Conservation (phyloP, 495 filamentous ascomycete species). For the Podospora sp. region DNA sequence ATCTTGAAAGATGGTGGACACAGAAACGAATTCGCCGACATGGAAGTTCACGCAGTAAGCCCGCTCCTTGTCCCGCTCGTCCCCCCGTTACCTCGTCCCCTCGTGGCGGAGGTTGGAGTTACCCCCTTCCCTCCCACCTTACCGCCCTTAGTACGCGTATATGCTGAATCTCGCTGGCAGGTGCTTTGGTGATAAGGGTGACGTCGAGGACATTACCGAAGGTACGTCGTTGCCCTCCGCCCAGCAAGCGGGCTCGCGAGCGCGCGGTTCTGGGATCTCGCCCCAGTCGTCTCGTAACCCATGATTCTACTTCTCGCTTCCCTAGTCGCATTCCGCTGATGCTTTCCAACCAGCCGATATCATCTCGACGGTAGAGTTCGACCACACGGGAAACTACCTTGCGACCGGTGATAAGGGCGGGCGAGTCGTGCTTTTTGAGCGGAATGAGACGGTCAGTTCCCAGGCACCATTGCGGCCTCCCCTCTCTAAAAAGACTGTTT, state of each 20-base stretch:
- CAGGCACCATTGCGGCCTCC: not conserved
- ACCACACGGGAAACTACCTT: conserved; percentile 97
- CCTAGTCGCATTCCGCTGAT: conserved; percentile 31
- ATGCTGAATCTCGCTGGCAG: conserved; percentile 48
- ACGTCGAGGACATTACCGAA: conserved; percentile 99
- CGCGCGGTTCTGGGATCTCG: not conserved
- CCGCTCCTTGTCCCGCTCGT: conserved; percentile 5
- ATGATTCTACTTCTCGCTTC: not conserved
- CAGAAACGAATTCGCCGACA: conserved; percentile 87
- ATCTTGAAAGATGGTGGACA: conserved; percentile 86
- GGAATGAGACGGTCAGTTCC: conserved; percentile 86
- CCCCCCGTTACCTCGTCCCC: not conserved
- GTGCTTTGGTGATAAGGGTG: conserved; percentile 99
- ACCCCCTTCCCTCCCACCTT: not conserved
- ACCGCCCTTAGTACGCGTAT: not conserved
- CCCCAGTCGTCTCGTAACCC: not conserved
- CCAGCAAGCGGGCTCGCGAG: not conserved
- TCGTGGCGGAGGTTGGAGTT: not conserved
- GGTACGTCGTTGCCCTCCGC: conserved; percentile 53
- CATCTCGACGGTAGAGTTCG: conserved; percentile 98
- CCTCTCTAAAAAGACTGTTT: conserved; percentile 1
- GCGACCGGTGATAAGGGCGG: conserved; percentile 98
- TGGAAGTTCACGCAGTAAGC: conserved; percentile 99
- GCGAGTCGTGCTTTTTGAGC: conserved; percentile 92
- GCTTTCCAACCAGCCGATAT: conserved; percentile 74